Evolutionary conservation across 1,284 basidiomycete genomes (phyloP).

Genomic region (Xerocomus amazonicus): DNA sequence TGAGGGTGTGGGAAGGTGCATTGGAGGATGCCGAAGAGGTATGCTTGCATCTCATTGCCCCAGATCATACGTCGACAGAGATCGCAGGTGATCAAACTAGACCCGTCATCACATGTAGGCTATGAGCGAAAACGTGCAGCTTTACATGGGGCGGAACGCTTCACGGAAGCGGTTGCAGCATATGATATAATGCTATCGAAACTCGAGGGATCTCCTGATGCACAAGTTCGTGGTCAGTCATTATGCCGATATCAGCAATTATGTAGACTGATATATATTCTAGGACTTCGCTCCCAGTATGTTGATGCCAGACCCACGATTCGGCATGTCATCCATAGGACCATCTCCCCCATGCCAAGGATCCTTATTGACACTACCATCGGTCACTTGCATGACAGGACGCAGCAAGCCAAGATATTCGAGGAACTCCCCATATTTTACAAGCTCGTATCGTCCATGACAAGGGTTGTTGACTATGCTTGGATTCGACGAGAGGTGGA

Average conservation of each 20-base stretch:
- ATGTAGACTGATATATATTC: neutral
- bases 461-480: neutral
- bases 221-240: neutral
- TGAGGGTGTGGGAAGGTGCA: neutral
- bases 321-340: neutral
- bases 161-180: neutral
- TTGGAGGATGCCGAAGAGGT: neutral
- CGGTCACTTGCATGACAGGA: neutral
- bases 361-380: neutral
- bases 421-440: neutral
- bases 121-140: too few relatives aligned
- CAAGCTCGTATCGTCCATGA: neutral
- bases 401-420: neutral
- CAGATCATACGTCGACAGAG: neutral
- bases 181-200: neutral
- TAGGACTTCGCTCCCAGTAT: neutral
- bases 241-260: neutral
- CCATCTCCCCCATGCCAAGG: neutral
- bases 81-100: neutral
- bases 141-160: neutral
- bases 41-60: neutral
- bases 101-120: neutral
- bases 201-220: neutral
- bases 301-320: neutral
- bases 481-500: neutral